A percentile compares a stretch with the other conserved stretches of the same genome.
phyloP scores from a whole-genome alignment of 495 filamentous ascomycete species.

The Penicillium alfredii region DNA sequence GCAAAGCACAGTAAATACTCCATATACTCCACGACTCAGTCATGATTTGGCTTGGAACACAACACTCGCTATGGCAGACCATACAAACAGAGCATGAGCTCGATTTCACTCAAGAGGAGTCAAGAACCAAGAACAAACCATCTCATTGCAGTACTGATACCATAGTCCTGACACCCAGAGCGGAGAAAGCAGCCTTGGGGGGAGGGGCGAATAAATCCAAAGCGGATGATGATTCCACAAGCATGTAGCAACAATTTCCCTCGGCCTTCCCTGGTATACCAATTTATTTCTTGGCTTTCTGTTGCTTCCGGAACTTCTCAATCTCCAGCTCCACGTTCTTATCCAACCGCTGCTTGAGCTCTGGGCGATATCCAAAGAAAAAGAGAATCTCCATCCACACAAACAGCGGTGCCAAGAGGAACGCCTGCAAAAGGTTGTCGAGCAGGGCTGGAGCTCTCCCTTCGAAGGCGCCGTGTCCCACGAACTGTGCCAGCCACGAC shows the following conservation, averaged over 20 bases:
- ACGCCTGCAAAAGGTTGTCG: constrained; percentile 84
- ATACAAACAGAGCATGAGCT: no score
- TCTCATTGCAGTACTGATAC: no score
- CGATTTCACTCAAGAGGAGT: no score
- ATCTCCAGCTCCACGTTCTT: constrained; percentile 64
- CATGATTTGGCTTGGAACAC: no score
- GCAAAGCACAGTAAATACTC: no score
- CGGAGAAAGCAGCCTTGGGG: no score
- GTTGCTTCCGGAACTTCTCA: constrained; percentile 33
- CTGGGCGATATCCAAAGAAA: constrained; percentile 81
- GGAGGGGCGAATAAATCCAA: no score
- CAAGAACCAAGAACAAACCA: no score
- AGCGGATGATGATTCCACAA: no score
- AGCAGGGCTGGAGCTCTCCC: constrained; percentile 79
- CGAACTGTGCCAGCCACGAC: constrained; percentile 83
- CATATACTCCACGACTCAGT: no score
- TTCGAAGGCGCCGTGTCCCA: constrained; percentile 89
- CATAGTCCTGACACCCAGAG: no score
- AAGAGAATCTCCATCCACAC: constrained; percentile 97
- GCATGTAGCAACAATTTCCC: constrained; percentile 6
- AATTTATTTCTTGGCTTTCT: constrained; percentile 24
- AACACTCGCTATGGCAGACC: no score
- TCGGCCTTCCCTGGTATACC: constrained; percentile 11
- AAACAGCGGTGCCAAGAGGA: constrained; percentile 95
- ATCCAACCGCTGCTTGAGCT: constrained; percentile 72